Evolutionary conservation across 257 asterid genomes (phyloP).

Genomic region (Gynochthodes officinalis): DNA sequence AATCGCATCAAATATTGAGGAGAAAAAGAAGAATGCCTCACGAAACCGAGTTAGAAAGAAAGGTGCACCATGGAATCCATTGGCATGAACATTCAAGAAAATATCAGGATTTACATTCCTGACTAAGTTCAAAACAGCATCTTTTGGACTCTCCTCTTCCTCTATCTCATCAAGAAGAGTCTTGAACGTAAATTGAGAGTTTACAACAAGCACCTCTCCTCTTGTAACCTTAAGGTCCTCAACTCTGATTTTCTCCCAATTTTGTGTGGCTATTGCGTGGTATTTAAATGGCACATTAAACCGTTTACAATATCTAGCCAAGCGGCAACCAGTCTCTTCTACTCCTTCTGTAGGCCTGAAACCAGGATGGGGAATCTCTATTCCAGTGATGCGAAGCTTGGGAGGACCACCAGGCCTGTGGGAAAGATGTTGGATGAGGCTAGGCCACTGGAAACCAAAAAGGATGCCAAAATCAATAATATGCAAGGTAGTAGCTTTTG

Average conservation of each 20-base stretch:
- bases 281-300: slow-evolving; percentile 23
- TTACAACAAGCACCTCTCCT: slow-evolving; percentile 19
- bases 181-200: slow-evolving; percentile 9
- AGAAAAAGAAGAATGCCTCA: slow-evolving; percentile 18
- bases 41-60: slow-evolving; percentile 22
- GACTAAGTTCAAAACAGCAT: slow-evolving; percentile 20
- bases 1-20: slow-evolving; percentile 16
- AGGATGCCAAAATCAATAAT: slow-evolving; percentile 26
- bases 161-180: slow-evolving; percentile 17
- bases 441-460: slow-evolving; percentile 26
- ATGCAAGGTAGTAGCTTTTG: slow-evolving; percentile 14
- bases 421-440: slow-evolving; percentile 20
- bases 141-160: slow-evolving; percentile 16
- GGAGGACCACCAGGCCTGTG: slow-evolving; percentile 23
- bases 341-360: slow-evolving; percentile 14
- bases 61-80: slow-evolving; percentile 11
- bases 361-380: slow-evolving; percentile 23
- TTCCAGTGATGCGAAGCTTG: slow-evolving; percentile 23
- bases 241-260: slow-evolving; percentile 19
- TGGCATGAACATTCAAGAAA: neutral
- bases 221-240: slow-evolving; percentile 16
- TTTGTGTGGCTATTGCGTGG: slow-evolving; percentile 7
- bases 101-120: slow-evolving; percentile 21
- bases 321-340: slow-evolving; percentile 18
- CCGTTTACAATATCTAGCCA: slow-evolving; percentile 23